Evolutionary conservation across 352 stramenopile species (phyloP).

Genomic region (Phytophthora syringae): DNA sequence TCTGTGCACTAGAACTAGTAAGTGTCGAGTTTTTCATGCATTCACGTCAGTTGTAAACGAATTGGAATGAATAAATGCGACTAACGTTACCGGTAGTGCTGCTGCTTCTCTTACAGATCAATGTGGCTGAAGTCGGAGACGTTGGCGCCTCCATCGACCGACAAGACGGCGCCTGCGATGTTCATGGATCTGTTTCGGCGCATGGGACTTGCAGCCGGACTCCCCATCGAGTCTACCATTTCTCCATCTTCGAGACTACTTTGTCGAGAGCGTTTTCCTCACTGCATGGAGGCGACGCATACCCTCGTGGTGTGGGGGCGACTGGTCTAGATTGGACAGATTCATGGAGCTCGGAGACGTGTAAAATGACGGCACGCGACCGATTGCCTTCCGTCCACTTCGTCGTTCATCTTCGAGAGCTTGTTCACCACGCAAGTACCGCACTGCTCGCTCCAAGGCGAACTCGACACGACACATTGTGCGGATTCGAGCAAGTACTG

Average conservation of each 20-base stretch:
- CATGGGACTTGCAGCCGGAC: slow-evolving; percentile 38
- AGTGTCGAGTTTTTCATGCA: too few species aligned
- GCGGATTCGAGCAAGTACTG: slow-evolving; percentile 95
- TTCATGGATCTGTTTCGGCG: slow-evolving; percentile 82
- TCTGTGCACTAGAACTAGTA: too few species aligned
- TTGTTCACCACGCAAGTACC: slow-evolving; percentile 84
- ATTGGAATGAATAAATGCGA: too few species aligned
- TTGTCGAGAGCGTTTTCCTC: slow-evolving; percentile 25
- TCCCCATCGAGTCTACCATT: slow-evolving; percentile 23
- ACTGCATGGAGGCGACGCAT: slow-evolving; percentile 13
- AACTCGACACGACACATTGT: slow-evolving; percentile 97
- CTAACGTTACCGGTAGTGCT: too few species aligned
- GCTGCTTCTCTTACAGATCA: slow-evolving; percentile 20
- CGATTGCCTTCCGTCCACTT: slow-evolving; percentile 74
- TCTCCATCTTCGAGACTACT: slow-evolving; percentile 38
- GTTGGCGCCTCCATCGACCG: slow-evolving; percentile 63
- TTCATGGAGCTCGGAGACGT: slow-evolving; percentile 89
- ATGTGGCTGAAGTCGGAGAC: slow-evolving; percentile 47
- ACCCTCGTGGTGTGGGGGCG: slow-evolving; percentile 29
- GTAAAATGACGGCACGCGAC: slow-evolving; percentile 88
- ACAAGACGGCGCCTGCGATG: slow-evolving; percentile 85
- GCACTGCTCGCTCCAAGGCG: slow-evolving; percentile 92
- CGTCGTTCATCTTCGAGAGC: slow-evolving; percentile 79
- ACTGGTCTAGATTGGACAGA: slow-evolving; percentile 73
- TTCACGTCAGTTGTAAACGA: too few species aligned